Evolutionary conservation across 257 asterid genomes (phyloP).

Genomic region (Marsdenia floribunda): DNA sequence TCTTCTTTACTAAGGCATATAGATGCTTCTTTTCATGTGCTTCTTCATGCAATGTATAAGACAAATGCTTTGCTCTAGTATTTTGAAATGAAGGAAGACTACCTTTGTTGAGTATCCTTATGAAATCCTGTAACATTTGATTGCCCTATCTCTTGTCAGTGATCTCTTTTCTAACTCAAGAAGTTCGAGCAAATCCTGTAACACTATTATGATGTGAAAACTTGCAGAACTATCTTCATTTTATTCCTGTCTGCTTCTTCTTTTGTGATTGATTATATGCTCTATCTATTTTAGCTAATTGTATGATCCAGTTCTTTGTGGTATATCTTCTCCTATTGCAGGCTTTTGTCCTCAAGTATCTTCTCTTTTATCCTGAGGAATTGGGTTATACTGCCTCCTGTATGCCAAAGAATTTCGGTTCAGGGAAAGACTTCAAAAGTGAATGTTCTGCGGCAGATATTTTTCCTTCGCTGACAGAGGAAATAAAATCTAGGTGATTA

Average conservation of each 20-base stretch:
- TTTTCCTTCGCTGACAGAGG: conserved; percentile 69
- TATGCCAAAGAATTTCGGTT: conserved; percentile 26
- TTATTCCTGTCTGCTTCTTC: neutral
- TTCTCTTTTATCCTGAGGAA: conserved; percentile 60
- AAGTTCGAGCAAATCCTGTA: neutral
- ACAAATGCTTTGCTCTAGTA: neutral
- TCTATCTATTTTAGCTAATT: neutral
- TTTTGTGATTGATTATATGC: neutral
- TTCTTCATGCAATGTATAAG: neutral
- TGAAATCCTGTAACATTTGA: neutral
- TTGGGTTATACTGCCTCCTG: conserved; percentile 30
- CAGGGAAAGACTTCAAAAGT: conserved; percentile 34
- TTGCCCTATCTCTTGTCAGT: neutral
- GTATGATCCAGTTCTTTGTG: conserved; percentile 13
- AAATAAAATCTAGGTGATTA: conserved; percentile 61
- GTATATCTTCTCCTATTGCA: conserved; percentile 41
- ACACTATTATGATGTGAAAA: neutral
- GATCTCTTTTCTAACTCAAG: neutral
- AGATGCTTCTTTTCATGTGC: neutral
- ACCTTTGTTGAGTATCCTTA: neutral
- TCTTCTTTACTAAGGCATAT: neutral
- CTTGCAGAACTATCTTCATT: neutral
- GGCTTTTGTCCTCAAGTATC: conserved; percentile 94
- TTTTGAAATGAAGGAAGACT: neutral
- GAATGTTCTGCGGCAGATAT: conserved; percentile 55